Conservation (phyloP, 805 yeast species). For the Pichia occidentalis region DNA sequence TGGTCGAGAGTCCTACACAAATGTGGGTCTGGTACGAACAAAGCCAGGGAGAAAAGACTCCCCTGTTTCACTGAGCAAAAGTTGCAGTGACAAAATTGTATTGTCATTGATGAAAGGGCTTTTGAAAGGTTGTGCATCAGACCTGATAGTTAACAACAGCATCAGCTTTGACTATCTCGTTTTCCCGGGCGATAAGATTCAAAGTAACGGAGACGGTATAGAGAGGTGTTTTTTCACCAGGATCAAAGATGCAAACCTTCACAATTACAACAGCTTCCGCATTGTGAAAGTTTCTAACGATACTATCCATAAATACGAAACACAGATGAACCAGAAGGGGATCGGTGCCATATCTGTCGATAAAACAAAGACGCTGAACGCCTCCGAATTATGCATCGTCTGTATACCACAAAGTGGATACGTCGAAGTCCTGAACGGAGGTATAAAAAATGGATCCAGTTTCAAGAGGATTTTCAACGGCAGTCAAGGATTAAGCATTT, state of each 20-base stretch:
- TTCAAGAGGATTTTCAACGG: constrained; percentile 38
- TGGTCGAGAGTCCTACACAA: constrained; percentile 57
- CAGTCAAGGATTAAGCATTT: constrained; percentile 25
- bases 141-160: constrained; percentile 21
- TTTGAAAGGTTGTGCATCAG: constrained; percentile 39
- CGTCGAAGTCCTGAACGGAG: constrained; percentile 44
- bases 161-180: constrained; percentile 43
- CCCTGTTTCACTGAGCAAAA: constrained; percentile 61
- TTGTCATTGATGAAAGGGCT: constrained; percentile 54
- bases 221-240: constrained; percentile 37
- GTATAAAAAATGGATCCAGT: constrained; percentile 54
- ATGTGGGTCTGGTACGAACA: constrained; percentile 68
- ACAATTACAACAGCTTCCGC: constrained; percentile 11
- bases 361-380: constrained; percentile 13
- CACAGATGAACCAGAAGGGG: neutral
- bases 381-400: constrained; percentile 26
- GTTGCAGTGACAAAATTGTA: constrained; percentile 83
- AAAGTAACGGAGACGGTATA: constrained; percentile 27
- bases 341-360: constrained; percentile 5
- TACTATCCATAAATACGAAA: neutral
- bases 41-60: constrained; percentile 92
- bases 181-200: constrained; percentile 31
- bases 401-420: constrained; percentile 18
- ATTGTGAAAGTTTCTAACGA: neutral
- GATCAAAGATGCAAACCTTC: constrained; percentile 10